Percentiles rank a stretch among this genome's conserved stretches.
These are phyloP conservation scores for Microbotryum saponariae DNA, from an alignment of 1,284 basidiomycete genomes.

Conservation along the genomic window DNA sequence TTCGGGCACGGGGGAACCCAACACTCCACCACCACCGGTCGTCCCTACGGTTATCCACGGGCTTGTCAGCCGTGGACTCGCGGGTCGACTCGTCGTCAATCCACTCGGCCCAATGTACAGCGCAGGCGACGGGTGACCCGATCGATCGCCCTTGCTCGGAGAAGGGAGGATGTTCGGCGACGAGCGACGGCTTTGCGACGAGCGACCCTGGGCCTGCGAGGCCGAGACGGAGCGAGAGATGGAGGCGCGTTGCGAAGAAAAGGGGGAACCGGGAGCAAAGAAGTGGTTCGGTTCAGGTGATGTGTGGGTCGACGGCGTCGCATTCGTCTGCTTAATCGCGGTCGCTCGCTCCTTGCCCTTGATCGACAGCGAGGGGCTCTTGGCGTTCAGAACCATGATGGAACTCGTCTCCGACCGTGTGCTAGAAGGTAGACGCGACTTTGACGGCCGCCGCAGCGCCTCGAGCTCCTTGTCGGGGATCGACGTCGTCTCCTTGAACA, in stretches of 20 bases:
- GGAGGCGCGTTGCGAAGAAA: neutral
- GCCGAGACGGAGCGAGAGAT: neutral
- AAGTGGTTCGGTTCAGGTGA: conserved; percentile 7
- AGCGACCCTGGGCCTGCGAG: neutral
- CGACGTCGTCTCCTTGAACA: conserved; percentile 33
- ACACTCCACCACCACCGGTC: no score
- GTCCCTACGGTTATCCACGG: no score
- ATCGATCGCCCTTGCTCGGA: no score
- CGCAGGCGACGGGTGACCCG: no score
- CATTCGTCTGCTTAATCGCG: conserved; percentile 1
- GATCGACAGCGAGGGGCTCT: neutral
- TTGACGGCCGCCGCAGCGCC: conserved; percentile 15
- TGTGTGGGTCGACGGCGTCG: conserved; percentile 8
- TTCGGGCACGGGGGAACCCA: conserved; percentile 20
- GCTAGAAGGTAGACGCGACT: neutral
- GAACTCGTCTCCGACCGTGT: neutral
- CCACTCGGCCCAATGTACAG: neutral
- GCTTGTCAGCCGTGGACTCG: conserved; percentile 13
- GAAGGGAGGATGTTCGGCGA: no score
- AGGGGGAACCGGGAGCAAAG: conserved; percentile 1
- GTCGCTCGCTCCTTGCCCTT: conserved; percentile 25
- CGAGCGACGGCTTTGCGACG: no score
- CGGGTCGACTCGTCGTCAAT: conserved; percentile 17
- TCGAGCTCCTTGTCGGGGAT: conserved; percentile 1
- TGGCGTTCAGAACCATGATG: neutral